phyloP scores from a whole-genome alignment of 2,329 filamentous ascomycete genomes.

The Akanthomyces muscarius region DNA sequence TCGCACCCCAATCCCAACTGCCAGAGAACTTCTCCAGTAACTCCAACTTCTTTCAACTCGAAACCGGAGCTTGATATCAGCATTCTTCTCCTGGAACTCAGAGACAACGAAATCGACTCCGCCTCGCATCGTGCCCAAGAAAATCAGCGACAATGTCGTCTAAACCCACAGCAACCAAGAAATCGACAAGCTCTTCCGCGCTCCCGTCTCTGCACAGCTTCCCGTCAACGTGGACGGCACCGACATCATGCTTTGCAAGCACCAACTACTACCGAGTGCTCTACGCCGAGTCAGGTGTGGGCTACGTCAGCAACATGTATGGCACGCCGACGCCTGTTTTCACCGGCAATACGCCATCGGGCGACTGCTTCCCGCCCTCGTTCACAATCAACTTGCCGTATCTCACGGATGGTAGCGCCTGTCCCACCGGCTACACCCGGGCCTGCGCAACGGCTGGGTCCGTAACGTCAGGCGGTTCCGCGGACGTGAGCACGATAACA shows the following conservation, averaged over 20 bases:
- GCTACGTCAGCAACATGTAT: slow-evolving; percentile 18
- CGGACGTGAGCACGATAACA: slow-evolving; percentile 15
- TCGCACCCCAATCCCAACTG: neutral
- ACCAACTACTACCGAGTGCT: slow-evolving; percentile 17
- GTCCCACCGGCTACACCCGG: slow-evolving; percentile 17
- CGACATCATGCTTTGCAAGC: slow-evolving; percentile 18
- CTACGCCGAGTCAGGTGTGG: neutral
- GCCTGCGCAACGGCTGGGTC: slow-evolving; percentile 18
- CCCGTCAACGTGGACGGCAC: slow-evolving; percentile 18
- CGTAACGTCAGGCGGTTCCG: neutral
- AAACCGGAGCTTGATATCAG: neutral
- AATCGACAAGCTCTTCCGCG: neutral
- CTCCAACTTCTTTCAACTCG: neutral
- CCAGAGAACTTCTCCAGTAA: neutral
- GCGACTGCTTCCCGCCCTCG: slow-evolving; percentile 18
- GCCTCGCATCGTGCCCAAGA: neutral
- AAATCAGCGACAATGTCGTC: slow-evolving; percentile 5
- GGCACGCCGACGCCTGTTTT: slow-evolving; percentile 19
- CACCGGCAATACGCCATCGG: slow-evolving; percentile 14
- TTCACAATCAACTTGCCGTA: slow-evolving; percentile 16
- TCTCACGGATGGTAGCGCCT: slow-evolving; percentile 14
- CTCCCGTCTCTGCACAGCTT: slow-evolving; percentile 10
- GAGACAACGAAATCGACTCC: neutral
- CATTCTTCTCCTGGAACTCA: neutral
- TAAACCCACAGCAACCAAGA: neutral